Conservation (phyloP, 768 basidiomycete genomes). For the Leucosporidium yakuticum region DNA sequence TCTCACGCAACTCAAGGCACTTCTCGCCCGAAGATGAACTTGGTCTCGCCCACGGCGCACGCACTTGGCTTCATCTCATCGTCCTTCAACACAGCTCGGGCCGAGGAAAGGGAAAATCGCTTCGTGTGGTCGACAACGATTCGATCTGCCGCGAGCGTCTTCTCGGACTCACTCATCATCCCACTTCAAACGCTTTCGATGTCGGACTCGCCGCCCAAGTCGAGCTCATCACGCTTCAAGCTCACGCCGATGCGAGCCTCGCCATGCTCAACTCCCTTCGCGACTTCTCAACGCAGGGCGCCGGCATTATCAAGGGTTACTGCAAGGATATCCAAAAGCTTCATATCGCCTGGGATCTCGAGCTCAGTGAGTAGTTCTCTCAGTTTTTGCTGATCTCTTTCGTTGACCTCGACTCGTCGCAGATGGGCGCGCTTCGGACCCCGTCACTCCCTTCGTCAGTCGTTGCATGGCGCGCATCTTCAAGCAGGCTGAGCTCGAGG, state of each 20-base stretch:
- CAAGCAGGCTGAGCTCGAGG: not conserved
- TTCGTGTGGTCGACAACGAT: not conserved
- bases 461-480: not conserved
- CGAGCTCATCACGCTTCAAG: not conserved
- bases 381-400: not conserved
- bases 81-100: not conserved
- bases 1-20: not conserved
- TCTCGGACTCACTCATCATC: not conserved
- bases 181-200: not conserved
- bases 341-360: not conserved
- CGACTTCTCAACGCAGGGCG: not conserved
- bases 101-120: not conserved
- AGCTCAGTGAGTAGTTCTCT: not conserved
- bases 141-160: not conserved
- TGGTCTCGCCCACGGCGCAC: not conserved
- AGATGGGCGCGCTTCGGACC: not conserved
- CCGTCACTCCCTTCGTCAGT: not conserved
- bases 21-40: not conserved
- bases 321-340: not conserved
- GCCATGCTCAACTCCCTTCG: not conserved
- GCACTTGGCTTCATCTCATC: not conserved
- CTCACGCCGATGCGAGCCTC: not conserved
- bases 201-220: not conserved
- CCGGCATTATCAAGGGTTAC: not conserved
- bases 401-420: not conserved